phyloP scores from a whole-genome alignment of 129 eudicot genomes.

The Smallanthus sonchifolius region DNA sequence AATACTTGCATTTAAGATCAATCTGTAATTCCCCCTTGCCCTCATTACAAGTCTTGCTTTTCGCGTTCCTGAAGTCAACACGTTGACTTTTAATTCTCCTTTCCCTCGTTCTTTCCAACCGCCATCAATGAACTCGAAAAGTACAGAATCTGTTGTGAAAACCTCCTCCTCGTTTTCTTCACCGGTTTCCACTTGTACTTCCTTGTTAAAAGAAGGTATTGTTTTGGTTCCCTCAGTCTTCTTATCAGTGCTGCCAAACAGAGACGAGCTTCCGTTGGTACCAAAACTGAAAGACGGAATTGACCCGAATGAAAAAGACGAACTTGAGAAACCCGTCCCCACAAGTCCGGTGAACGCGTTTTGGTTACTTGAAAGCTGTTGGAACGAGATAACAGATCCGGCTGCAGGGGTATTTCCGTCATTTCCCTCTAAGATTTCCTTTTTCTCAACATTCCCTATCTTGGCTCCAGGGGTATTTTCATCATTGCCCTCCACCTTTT shows the following conservation, averaged over 20 bases:
- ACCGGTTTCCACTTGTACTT: conserved; percentile 78
- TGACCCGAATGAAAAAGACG: conserved; percentile 75
- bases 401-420: conserved; percentile 30
- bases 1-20: conserved; percentile 75
- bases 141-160: conserved; percentile 62
- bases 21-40: conserved; percentile 69
- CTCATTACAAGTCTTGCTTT: conserved; percentile 85
- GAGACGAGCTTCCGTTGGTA: conserved; percentile 45
- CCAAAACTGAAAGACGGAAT: conserved; percentile 46
- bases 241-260: conserved; percentile 34
- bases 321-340: conserved; percentile 75
- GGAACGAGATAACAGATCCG: conserved; percentile 63
- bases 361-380: conserved; percentile 78
- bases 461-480: conserved; percentile 29
- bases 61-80: conserved; percentile 45
- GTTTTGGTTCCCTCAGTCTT: conserved; percentile 42
- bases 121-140: conserved; percentile 70
- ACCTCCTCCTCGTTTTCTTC: conserved; percentile 73
- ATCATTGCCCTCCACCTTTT: conserved; percentile 1
- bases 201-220: conserved; percentile 49
- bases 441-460: conserved; percentile 15
- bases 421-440: conserved; percentile 18
- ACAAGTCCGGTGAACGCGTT: conserved; percentile 81
- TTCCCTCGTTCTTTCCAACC: conserved; percentile 92
- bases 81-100: conserved; percentile 78